These are phyloP conservation scores for Crithidia mellificae DNA, from an alignment of 208 protist genomes.

Conservation along the genomic window DNA sequence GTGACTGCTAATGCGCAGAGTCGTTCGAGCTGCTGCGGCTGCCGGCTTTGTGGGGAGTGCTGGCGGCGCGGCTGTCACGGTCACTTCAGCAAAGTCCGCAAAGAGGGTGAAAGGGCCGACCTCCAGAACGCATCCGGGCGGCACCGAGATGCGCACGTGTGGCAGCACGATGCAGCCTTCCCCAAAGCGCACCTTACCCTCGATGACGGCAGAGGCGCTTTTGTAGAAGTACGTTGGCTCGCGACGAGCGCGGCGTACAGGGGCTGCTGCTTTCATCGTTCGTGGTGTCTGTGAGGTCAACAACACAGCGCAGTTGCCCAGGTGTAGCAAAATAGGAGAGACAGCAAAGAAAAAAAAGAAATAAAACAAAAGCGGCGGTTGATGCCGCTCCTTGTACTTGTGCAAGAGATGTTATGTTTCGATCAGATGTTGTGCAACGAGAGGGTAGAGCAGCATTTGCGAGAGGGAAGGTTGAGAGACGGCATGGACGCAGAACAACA, in stretches of 20 bases:
- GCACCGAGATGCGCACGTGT: constrained; percentile 42
- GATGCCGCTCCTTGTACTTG: too few species aligned
- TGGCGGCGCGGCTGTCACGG: not conserved
- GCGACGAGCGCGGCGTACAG: not conserved
- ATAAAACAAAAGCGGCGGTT: too few species aligned
- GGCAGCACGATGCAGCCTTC: constrained; percentile 57
- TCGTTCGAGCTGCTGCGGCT: not conserved
- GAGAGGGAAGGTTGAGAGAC: too few species aligned
- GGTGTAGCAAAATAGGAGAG: too few species aligned
- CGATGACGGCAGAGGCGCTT: constrained; percentile 35
- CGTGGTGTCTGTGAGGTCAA: too few species aligned
- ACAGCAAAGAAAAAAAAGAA: too few species aligned
- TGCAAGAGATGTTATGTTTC: too few species aligned
- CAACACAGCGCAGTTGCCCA: too few species aligned
- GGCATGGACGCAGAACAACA: too few species aligned
- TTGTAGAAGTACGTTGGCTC: constrained; percentile 25
- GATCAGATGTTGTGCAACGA: too few species aligned
- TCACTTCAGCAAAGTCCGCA: constrained; percentile 45
- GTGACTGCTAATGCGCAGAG: constrained; percentile 20
- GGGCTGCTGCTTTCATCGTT: not conserved
- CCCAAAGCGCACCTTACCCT: constrained; percentile 47
- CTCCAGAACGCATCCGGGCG: constrained; percentile 15
- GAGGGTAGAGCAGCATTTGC: too few species aligned
- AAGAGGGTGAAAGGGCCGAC: constrained; percentile 48
- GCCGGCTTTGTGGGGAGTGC: too few species aligned